Conservation (phyloP, 2,329 filamentous ascomycete species). For the Mycosphaerella sp. region DNA sequence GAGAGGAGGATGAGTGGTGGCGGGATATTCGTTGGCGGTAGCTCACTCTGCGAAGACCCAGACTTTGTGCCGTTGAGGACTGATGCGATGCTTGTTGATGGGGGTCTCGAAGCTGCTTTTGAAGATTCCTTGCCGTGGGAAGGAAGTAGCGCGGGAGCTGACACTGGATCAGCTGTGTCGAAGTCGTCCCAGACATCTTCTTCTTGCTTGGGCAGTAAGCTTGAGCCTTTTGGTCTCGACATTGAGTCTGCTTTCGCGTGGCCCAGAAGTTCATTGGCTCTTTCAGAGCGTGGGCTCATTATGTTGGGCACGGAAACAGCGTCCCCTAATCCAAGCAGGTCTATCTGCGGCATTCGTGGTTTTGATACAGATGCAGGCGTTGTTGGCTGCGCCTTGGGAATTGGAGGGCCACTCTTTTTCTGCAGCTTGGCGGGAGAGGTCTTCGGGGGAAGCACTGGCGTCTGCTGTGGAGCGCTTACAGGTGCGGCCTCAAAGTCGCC, state of each 20-base stretch:
- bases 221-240: slow-evolving; percentile 10
- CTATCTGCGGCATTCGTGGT: slow-evolving; percentile 20
- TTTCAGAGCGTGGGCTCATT: slow-evolving; percentile 11
- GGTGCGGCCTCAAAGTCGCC: slow-evolving; percentile 31
- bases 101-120: neutral
- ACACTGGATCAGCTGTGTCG: slow-evolving; percentile 22
- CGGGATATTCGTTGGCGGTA: slow-evolving; percentile 77
- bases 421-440: slow-evolving; percentile 2
- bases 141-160: neutral
- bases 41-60: neutral
- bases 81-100: neutral
- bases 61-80: neutral
- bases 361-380: neutral
- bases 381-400: neutral
- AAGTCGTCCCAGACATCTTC: slow-evolving; percentile 44
- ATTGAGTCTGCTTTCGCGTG: slow-evolving; percentile 15
- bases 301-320: slow-evolving; percentile 14
- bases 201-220: slow-evolving; percentile 4
- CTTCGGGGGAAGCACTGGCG: neutral
- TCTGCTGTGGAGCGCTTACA: neutral
- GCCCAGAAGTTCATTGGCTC: slow-evolving; percentile 10
- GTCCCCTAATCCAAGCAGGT: slow-evolving; percentile 30
- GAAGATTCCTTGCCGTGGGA: neutral
- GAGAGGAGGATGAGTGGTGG: slow-evolving; percentile 79
- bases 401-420: slow-evolving; percentile 7